These are phyloP conservation scores for Rhodomyrtus tomentosa DNA, from an alignment of 345 rosid genomes.

Conservation along the genomic window DNA sequence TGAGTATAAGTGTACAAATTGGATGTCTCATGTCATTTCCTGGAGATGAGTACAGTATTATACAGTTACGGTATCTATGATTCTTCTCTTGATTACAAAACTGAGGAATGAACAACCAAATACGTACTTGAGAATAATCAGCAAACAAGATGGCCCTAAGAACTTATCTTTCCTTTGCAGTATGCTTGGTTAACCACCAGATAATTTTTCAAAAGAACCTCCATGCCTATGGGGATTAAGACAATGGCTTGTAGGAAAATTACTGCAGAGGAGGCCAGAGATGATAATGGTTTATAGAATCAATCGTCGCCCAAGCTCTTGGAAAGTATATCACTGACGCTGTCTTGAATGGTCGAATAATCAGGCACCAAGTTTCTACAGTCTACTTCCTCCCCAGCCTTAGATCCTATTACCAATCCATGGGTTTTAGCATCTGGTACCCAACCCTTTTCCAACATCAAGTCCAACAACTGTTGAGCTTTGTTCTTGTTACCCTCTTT, in stretches of 20 bases:
- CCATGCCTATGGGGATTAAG: neutral
- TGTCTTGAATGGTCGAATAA: slow-evolving; percentile 14
- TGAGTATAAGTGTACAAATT: neutral
- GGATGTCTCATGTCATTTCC: neutral
- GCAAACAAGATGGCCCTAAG: neutral
- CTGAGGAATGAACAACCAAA: neutral
- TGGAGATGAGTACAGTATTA: neutral
- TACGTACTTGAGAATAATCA: neutral
- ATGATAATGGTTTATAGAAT: neutral
- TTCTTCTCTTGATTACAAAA: neutral
- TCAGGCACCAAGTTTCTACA: neutral
- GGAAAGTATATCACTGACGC: slow-evolving; percentile 23
- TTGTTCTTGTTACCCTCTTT: slow-evolving; percentile 27
- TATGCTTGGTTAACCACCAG: neutral
- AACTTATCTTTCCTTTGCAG: neutral
- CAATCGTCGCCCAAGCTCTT: slow-evolving; percentile 9
- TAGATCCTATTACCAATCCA: slow-evolving; percentile 28
- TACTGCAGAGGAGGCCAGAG: neutral
- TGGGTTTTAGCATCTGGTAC: slow-evolving; percentile 36
- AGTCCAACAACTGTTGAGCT: slow-evolving; percentile 23
- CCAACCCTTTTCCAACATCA: slow-evolving; percentile 49
- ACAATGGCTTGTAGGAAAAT: neutral
- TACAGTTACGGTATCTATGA: neutral
- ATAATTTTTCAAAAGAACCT: neutral
- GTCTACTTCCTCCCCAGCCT: slow-evolving; percentile 5